Base-by-base conservation (phyloP, 2,329 filamentous ascomycete genomes). In the Elsinoe arachidis region DNA sequence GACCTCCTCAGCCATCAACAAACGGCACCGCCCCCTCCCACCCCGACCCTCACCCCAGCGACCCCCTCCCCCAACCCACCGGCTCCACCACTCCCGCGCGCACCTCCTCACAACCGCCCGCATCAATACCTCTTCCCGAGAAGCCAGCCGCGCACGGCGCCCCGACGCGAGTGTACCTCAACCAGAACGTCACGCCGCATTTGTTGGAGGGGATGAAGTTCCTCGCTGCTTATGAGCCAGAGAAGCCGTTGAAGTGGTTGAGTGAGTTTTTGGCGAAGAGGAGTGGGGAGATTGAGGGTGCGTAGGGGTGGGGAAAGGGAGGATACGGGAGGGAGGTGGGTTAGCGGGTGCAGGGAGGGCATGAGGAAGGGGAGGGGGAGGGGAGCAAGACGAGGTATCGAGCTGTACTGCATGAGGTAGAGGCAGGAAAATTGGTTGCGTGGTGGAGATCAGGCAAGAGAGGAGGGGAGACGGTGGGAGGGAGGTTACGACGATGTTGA, bases 121-220 rank as follows among this genome's bases (percentile, higher is more conserved):
- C 66, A 15, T 23, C 57, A 10, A 30, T 49, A 33, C 63, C 64
- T 1, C 62, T 65, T 5, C 70, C 70, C 0, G 66, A 69, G 11
- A 68, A 69, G 58, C 67, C 76, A 17, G 73, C 73, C 38, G 69
- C 74, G 17, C 76, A 79, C 60, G 76, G 76, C 5, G 73, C 72
- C 21, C 73, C 75, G 1, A 77, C 75, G 23, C 66, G 76, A 10
- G 72, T 77, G 47, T 78, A 76, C 62, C 63, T 79, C 61, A 79
- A 78, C 60, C 68, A 72, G 63, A 68, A 77, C 62, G 69, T 78
- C 34, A 79, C 76, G 43, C 76, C 76, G 56, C 71, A 78, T 66
- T 62, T 78, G 64, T 65, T 79, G 41, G 76, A 79, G 64, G 76
- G 73, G 5, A 78, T 78, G 75, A 79, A 78, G 68, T 73, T 75